Base-by-base conservation (phyloP, 129 eudicot genomes). In the Scalesia atractyloides region DNA sequence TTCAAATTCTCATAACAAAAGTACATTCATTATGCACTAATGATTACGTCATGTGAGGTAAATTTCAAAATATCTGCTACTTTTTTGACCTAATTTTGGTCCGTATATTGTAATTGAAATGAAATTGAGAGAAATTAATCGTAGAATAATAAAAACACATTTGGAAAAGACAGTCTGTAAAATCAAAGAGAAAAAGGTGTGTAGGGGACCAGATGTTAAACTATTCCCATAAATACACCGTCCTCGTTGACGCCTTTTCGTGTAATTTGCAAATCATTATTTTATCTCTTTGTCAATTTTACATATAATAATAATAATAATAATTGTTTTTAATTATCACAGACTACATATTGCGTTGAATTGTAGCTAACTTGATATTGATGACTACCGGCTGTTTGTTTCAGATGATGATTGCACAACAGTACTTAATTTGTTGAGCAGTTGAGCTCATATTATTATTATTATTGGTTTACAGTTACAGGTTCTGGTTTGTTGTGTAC, bases 151-250 rank as follows among this genome's bases (percentile, higher is more conserved):
- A 26, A 26, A 1, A 65, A 70, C 65, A 63, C 78, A 64, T 65
- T 64, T 66, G 12, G 66, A 77, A 62, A 77, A 44, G 43, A 63
- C 82, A 77, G 82, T 77, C 82, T 77, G 76, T 77, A 77, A 77
- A 77, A 49, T 69, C 67, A 44, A 57, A 43, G 68, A 46, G 52
- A 57, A 59, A 51, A 15, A 63, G 64, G 79, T 51, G 66, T 33
- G 60, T 50, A 33, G 76, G 81, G 76, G 82, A 77, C 82, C 82
- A 77, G 16, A 16, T 19, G 37, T 76, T 48, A 62, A 70, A 70
- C 70, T 50, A 70, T 69, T 61, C 54, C 66, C 56, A 50, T 77
- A 70, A 77, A 77, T 77, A 63, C 76, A 70, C 76, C 71, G 64
- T 62, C 79, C 79, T 74, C 79, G 72, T 74, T 74, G 79, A 74